phyloP scores from a whole-genome alignment of 2,329 filamentous ascomycete species.

The Apiospora arundinis region DNA sequence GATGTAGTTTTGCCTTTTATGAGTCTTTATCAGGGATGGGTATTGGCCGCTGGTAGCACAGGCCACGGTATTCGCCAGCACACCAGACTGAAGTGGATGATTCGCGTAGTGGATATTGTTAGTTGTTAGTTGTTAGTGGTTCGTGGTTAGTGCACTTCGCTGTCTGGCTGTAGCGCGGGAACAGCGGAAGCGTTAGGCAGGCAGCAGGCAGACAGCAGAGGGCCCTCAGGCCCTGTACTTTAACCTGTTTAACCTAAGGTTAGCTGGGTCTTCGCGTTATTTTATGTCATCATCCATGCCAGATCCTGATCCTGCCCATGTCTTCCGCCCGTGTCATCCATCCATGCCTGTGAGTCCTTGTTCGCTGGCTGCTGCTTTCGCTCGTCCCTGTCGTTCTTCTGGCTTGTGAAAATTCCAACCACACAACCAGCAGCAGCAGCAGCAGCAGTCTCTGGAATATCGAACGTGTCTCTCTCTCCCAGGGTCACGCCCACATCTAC shows the following conservation, averaged over 20 bases:
- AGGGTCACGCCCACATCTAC: constrained; percentile 5
- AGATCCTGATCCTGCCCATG: constrained; percentile 10
- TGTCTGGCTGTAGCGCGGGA: background rate
- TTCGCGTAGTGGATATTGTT: background rate
- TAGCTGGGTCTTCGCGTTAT: background rate
- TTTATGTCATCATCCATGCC: constrained; percentile 17
- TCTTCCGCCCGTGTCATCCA: background rate
- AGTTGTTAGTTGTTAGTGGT: background rate
- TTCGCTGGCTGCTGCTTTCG: background rate
- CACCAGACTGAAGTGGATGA: background rate
- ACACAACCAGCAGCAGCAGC: background rate
- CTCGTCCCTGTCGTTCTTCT: background rate
- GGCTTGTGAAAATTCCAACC: constrained; percentile 19
- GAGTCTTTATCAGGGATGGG: background rate
- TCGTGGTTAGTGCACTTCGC: background rate
- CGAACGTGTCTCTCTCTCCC: constrained; percentile 8
- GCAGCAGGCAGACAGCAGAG: background rate
- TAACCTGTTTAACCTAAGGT: background rate
- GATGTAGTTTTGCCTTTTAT: background rate
- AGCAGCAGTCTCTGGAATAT: background rate
- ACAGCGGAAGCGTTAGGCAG: constrained; percentile 7
- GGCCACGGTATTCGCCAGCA: background rate
- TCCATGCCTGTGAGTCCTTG: background rate
- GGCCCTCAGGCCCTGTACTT: background rate
- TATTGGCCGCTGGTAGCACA: background rate